Evolutionary conservation across 768 basidiomycete species (phyloP), one percentile per base, ranked within the genome.

Genomic region (Cantharellus anzutake): DNA sequence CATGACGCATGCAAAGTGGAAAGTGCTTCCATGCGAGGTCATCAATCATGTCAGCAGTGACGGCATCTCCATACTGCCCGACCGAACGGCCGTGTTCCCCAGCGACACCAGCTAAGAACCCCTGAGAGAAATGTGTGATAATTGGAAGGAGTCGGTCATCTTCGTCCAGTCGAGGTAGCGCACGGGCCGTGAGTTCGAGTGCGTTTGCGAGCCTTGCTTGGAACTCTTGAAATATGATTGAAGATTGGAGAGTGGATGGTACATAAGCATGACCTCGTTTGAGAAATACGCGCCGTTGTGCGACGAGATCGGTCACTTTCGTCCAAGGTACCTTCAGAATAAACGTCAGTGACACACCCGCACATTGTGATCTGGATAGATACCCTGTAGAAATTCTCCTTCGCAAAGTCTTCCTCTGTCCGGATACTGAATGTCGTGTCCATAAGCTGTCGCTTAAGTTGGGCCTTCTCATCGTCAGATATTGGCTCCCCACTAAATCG

Each of bases 31-130:
- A 75, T 0, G 92, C 81, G 38, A 98, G 72, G 40, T 83, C 83
- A 66, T 96, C 87, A 1, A 99, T 76, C 92, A 94, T 93, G 58
- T 96, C 94, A 0, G 93, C 93, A 61, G 80, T 92, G 64, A 98
- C 81, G 51, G 78, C 78, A 39, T 83, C 80, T 0, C 78, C 78
- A 39, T 73, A 74, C 3, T 68, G 70, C n/a, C 76, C 74, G 5
- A 77, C 73, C 7, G 78, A 73, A 29, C 76, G 73, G 55, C 73
- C 77, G 59, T 73, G 71, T 67, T 91, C 86, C 2, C 87, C 85
- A 2, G 87, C 78, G 42, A 94, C 80, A 35, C 96, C 96, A 1
- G 88, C 84, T 29, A 91, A 74, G 78, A 98, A 97, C 56, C 92
- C 93, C 69, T 88, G 82, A 2, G 92, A 93, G 7, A 99, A 77